Percentiles rank a stretch among this genome's conserved stretches.
phyloP scores from a whole-genome alignment of 148 eudicot genomes.

The Camellia sinensis region DNA sequence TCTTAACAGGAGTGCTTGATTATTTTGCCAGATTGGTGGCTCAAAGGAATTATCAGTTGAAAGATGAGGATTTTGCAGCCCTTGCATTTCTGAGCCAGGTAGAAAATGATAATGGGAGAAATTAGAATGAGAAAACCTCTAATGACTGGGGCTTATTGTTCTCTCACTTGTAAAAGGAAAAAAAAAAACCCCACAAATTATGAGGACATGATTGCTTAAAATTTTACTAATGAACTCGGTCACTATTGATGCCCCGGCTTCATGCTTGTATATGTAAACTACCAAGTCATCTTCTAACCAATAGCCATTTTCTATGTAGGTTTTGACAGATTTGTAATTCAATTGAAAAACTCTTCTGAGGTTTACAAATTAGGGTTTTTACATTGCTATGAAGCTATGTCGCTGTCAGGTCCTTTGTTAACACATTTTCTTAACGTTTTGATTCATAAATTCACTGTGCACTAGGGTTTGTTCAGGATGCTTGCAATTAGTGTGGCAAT shows the following conservation, averaged over 20 bases:
- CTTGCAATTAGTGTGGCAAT: conserved; percentile 17
- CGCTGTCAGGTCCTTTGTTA: background rate
- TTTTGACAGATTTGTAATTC: conserved; percentile 12
- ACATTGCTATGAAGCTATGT: conserved; percentile 15
- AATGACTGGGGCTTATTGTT: conserved; percentile 8
- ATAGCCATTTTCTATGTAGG: conserved; percentile 1
- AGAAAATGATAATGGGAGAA: conserved; percentile 18
- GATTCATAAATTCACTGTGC: conserved; percentile 10
- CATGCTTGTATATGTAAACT: conserved; percentile 18
- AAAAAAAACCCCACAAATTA: background rate
- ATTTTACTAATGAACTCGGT: background rate
- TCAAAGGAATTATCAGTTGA: conserved; percentile 32
- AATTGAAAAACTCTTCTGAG: background rate
- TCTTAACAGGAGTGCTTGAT: conserved; percentile 64
- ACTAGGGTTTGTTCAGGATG: conserved; percentile 14
- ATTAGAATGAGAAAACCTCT: conserved; percentile 11
- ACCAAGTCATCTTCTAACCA: conserved; percentile 11
- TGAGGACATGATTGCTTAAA: conserved; percentile 7
- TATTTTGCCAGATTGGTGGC: conserved; percentile 43
- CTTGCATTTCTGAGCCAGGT: conserved; percentile 23
- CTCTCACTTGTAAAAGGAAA: conserved; percentile 13
- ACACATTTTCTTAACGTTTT: conserved; percentile 4
- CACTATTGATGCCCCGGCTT: background rate
- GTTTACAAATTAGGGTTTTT: conserved; percentile 13
- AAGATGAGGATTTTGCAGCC: conserved; percentile 33